These are phyloP conservation scores for Forsythia viridissima DNA, from an alignment of 257 asterid species.

Conservation along the genomic window DNA sequence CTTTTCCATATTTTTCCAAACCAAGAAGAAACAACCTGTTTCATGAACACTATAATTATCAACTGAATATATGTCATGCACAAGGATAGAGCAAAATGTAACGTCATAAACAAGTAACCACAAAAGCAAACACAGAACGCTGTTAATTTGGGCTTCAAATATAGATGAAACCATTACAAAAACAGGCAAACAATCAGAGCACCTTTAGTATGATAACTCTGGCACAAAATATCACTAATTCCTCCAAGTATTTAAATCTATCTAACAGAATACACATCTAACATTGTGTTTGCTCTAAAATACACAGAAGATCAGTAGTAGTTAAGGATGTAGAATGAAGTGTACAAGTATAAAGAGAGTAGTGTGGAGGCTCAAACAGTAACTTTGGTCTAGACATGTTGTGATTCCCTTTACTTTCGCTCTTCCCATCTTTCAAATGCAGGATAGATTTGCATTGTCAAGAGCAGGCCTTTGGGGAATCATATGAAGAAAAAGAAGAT, in stretches of 20 bases:
- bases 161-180: not conserved
- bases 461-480: not conserved
- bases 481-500: not conserved
- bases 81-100: not conserved
- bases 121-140: not conserved
- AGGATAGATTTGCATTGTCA: not conserved
- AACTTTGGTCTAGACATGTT: not conserved
- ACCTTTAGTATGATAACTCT: not conserved
- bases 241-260: not conserved
- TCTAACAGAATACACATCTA: not conserved
- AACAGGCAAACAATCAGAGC: not conserved
- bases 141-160: not conserved
- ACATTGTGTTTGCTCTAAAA: not conserved
- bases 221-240: not conserved
- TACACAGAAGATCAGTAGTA: not conserved
- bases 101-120: not conserved
- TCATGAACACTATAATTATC: constrained; percentile 5
- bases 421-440: not conserved
- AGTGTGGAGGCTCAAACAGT: not conserved
- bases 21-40: constrained; percentile 88
- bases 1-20: constrained; percentile 84
- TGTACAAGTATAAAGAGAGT: not conserved
- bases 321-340: not conserved
- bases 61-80: not conserved
- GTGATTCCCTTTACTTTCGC: not conserved